Percentiles rank a stretch among this genome's conserved stretches.
Conservation (phyloP, 495 filamentous ascomycete genomes). For the Apodospora peruviana region DNA sequence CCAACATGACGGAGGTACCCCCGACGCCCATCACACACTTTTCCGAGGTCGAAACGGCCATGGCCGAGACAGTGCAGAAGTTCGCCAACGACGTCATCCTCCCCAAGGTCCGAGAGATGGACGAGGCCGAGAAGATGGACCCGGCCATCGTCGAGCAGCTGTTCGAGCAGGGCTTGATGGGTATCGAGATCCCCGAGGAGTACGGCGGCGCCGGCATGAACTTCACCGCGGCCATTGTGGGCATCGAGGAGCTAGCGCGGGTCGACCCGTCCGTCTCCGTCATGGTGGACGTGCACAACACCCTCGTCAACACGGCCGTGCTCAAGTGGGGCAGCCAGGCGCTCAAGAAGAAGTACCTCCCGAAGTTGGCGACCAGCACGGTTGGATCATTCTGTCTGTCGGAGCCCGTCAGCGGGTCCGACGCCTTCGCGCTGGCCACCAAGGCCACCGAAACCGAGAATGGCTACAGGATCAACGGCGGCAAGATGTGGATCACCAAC, state of each 20-base stretch:
- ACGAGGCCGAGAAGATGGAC: slow-evolving; percentile 95
- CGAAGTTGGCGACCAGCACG: slow-evolving; percentile 78
- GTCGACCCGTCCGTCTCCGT: slow-evolving; percentile 94
- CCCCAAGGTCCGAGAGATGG: slow-evolving; percentile 95
- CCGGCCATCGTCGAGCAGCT: slow-evolving; percentile 78
- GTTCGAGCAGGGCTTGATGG: slow-evolving; percentile 97
- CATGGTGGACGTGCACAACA: slow-evolving; percentile 95
- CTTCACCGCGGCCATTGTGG: slow-evolving; percentile 92
- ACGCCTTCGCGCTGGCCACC: slow-evolving; percentile 92
- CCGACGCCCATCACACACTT: slow-evolving; percentile 92
- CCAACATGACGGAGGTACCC: slow-evolving; percentile 62
- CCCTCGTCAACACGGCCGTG: slow-evolving; percentile 89
- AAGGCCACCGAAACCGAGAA: slow-evolving; percentile 68
- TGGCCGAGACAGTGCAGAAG: slow-evolving; percentile 85
- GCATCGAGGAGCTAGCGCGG: slow-evolving; percentile 92
- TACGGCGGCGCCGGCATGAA: slow-evolving; percentile 97
- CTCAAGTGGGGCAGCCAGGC: slow-evolving; percentile 75
- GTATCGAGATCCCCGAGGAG: slow-evolving; percentile 94
- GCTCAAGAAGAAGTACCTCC: slow-evolving; percentile 78
- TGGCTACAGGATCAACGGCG: slow-evolving; percentile 81
- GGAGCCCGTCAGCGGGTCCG: slow-evolving; percentile 87
- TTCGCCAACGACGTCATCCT: slow-evolving; percentile 84
- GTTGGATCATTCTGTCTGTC: slow-evolving; percentile 96
- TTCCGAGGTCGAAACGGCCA: slow-evolving; percentile 82
- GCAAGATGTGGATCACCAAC: slow-evolving; percentile 99